Conservation (phyloP, 257 asterid species). For the Cynanchum wilfordii region DNA sequence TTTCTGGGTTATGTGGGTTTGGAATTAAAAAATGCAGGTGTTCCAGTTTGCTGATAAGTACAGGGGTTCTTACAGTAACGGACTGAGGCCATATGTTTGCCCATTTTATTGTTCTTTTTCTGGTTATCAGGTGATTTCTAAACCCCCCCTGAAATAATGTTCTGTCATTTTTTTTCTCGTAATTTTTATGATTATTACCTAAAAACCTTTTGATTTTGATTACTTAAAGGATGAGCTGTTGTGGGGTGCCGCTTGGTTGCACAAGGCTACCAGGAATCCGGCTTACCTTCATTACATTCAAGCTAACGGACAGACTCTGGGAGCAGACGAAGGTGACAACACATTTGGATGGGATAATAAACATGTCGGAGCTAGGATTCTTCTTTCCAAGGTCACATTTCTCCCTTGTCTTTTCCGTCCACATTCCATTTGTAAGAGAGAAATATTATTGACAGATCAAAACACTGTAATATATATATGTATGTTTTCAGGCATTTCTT, state of each 20-base stretch:
- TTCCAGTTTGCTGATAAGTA: constrained; percentile 88
- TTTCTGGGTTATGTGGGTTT: background rate
- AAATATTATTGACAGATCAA: background rate
- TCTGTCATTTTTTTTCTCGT: background rate
- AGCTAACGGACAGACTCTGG: constrained; percentile 78
- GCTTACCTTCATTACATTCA: constrained; percentile 75
- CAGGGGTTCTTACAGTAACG: constrained; percentile 76
- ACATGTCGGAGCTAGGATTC: constrained; percentile 95
- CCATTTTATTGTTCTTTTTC: constrained; percentile 92
- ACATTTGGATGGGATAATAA: constrained; percentile 99
- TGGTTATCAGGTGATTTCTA: constrained; percentile 65
- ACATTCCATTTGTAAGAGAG: background rate
- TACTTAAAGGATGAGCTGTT: constrained; percentile 69
- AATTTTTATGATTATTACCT: background rate
- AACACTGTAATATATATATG: background rate
- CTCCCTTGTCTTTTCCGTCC: background rate
- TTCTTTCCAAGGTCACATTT: constrained; percentile 69
- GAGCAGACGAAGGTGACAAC: constrained; percentile 82
- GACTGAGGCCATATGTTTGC: constrained; percentile 61
- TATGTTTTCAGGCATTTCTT: constrained; percentile 64
- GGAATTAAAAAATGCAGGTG: constrained; percentile 45
- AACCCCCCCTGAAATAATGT: background rate
- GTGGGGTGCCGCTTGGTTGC: constrained; percentile 99
- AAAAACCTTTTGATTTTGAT: background rate
- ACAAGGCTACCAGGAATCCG: constrained; percentile 72